These are phyloP conservation scores for Rhizoctonia solani DNA, from an alignment of 1,284 basidiomycete genomes.

Conservation along the genomic window DNA sequence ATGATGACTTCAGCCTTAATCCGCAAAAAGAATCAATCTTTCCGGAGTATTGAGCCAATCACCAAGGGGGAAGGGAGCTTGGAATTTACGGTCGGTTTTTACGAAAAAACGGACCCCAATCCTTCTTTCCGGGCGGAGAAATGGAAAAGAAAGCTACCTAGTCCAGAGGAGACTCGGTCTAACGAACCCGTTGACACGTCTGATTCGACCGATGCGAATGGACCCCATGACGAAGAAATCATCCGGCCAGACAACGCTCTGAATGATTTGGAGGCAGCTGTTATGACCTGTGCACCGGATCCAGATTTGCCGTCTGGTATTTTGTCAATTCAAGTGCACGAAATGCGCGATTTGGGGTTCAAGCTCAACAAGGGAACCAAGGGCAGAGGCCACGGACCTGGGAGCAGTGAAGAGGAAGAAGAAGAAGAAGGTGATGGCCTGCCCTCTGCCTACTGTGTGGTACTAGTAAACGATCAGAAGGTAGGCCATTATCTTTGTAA, in stretches of 20 bases:
- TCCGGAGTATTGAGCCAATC: slow-evolving; percentile 4
- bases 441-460: slow-evolving; percentile 34
- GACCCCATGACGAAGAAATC: slow-evolving; percentile 2
- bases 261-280: slow-evolving; percentile 36
- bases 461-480: slow-evolving; percentile 31
- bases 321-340: slow-evolving; percentile 31
- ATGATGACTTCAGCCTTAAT: slow-evolving; percentile 8
- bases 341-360: slow-evolving; percentile 24
- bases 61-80: slow-evolving; percentile 11
- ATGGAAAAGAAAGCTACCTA: background rate
- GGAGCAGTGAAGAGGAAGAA: slow-evolving; percentile 24
- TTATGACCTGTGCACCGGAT: slow-evolving; percentile 34
- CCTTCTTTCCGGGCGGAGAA: slow-evolving; percentile 7
- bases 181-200: background rate
- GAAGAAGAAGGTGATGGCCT: slow-evolving; percentile 29
- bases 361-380: slow-evolving; percentile 15
- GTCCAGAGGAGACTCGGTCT: background rate
- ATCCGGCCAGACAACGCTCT: slow-evolving; percentile 24
- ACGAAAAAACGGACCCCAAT: slow-evolving; percentile 28
- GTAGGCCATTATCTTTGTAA: background rate
- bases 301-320: slow-evolving; percentile 30
- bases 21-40: slow-evolving; percentile 17
- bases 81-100: slow-evolving; percentile 36
- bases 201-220: background rate
- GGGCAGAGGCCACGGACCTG: background rate